Conservation (phyloP, 1,284 basidiomycete genomes). For the Microbotryum intermedium region DNA sequence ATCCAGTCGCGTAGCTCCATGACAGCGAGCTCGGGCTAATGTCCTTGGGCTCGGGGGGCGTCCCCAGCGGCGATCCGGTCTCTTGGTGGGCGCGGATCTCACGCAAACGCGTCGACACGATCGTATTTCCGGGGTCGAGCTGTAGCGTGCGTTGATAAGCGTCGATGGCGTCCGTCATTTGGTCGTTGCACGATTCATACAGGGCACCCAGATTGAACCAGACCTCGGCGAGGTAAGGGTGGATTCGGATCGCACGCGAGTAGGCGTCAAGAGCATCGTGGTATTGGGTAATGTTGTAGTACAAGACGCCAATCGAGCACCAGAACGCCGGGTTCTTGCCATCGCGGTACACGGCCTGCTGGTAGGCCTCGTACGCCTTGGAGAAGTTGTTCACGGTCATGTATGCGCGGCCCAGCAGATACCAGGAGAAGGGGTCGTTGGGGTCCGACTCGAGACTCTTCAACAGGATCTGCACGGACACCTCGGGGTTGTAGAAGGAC, state of each 20-base stretch:
- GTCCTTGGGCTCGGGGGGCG: constrained; percentile 33
- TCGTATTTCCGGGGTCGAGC: constrained; percentile 69
- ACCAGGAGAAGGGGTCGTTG: constrained; percentile 97
- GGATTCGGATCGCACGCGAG: constrained; percentile 94
- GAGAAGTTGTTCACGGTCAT: constrained; percentile 99
- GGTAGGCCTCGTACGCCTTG: constrained; percentile 99
- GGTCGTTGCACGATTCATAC: constrained; percentile 98
- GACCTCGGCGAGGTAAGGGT: constrained; percentile 97
- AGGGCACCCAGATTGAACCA: constrained; percentile 97
- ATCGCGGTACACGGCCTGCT: constrained; percentile 97
- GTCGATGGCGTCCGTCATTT: constrained; percentile 96
- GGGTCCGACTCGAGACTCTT: constrained; percentile 91
- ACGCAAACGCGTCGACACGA: constrained; percentile 64
- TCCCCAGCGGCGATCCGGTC: constrained; percentile 23
- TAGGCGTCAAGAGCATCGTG: constrained; percentile 97
- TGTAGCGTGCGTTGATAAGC: constrained; percentile 89
- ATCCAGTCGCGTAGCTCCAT: constrained; percentile 27
- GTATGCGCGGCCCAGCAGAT: constrained; percentile 91
- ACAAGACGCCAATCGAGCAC: constrained; percentile 98
- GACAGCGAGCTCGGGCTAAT: constrained; percentile 29
- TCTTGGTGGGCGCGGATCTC: constrained; percentile 31
- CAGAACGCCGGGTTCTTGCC: constrained; percentile 98
- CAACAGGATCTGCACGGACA: constrained; percentile 85
- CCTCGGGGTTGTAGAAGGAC: constrained; percentile 88
- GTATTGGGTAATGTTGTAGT: constrained; percentile 99